Evolutionary conservation across 768 basidiomycete species (phyloP).

Genomic region (Mycena rebaudengoi): DNA sequence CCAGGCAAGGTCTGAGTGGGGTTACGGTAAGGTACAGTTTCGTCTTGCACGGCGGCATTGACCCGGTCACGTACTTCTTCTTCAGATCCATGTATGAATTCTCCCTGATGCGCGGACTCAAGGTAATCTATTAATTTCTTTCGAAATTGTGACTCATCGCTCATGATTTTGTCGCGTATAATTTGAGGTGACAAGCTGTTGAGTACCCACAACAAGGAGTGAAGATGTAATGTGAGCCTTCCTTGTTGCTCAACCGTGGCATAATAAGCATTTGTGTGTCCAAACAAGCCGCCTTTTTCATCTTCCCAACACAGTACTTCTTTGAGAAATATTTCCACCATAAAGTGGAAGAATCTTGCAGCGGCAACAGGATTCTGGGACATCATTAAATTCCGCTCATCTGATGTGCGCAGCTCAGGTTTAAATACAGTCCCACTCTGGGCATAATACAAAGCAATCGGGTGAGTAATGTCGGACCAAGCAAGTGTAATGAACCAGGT

Average conservation of each 20-base stretch:
- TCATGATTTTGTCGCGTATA: conserved; percentile 37
- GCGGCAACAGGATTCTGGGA: conserved; percentile 36
- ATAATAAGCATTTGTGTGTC: conserved; percentile 40
- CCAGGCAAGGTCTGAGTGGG: too few relatives aligned
- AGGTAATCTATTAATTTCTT: conserved; percentile 35
- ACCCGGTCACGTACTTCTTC: too few relatives aligned
- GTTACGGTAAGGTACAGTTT: too few relatives aligned
- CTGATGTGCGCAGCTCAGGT: background rate
- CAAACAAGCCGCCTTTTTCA: conserved; percentile 31
- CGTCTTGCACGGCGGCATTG: too few relatives aligned
- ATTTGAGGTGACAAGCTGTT: conserved; percentile 40
- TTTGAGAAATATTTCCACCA: conserved; percentile 37
- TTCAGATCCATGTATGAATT: too few relatives aligned
- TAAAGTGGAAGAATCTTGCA: conserved; percentile 42
- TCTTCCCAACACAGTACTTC: conserved; percentile 31
- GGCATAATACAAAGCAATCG: background rate
- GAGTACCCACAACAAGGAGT: conserved; percentile 45
- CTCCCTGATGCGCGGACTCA: conserved; percentile 39
- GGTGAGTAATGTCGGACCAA: conserved; percentile 27
- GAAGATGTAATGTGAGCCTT: conserved; percentile 45
- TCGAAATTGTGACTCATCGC: conserved; percentile 33
- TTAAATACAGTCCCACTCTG: background rate
- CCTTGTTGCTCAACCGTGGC: conserved; percentile 48
- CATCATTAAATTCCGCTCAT: background rate
- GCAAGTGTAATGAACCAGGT: conserved; percentile 46